phyloP scores from a whole-genome alignment of 768 basidiomycete genomes.

The Lactarius evosmus region DNA sequence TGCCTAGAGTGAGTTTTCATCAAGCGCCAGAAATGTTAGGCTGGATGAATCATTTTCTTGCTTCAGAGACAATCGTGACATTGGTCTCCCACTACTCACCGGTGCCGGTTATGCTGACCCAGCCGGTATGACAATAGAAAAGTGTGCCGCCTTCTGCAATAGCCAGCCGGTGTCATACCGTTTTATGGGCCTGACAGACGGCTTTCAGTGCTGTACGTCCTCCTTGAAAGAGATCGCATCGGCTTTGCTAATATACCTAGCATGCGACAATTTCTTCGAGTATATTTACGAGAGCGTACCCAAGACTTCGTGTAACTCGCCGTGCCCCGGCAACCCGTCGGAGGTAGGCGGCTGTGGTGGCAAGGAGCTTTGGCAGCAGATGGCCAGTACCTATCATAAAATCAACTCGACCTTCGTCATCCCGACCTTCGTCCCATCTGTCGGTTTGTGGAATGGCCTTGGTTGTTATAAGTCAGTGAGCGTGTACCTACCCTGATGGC shows the following conservation, averaged over 20 bases:
- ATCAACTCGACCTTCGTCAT: not conserved
- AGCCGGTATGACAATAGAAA: conserved; percentile 58
- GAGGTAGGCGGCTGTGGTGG: not conserved
- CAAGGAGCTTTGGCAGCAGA: not conserved
- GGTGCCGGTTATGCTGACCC: conserved; percentile 45
- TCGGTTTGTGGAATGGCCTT: not conserved
- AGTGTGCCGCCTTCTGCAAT: conserved; percentile 44
- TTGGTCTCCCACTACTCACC: conserved; percentile 40
- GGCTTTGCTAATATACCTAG: not conserved
- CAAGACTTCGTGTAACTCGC: too few relatives aligned
- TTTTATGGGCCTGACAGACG: conserved; percentile 68
- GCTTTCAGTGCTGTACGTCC: conserved; percentile 52
- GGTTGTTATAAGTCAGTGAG: not conserved
- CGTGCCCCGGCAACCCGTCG: conserved; percentile 40
- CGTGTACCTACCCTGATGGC: not conserved
- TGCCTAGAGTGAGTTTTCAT: not conserved
- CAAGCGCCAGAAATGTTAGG: not conserved
- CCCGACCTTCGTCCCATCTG: not conserved
- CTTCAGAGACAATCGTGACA: not conserved
- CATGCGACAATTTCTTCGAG: not conserved
- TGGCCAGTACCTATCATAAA: not conserved
- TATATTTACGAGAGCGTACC: not conserved
- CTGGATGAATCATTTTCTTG: not conserved
- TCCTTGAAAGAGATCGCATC: not conserved
- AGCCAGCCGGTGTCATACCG: conserved; percentile 40